phyloP scores from a whole-genome alignment of 805 yeast species.

The Huiozyma naganishii region DNA sequence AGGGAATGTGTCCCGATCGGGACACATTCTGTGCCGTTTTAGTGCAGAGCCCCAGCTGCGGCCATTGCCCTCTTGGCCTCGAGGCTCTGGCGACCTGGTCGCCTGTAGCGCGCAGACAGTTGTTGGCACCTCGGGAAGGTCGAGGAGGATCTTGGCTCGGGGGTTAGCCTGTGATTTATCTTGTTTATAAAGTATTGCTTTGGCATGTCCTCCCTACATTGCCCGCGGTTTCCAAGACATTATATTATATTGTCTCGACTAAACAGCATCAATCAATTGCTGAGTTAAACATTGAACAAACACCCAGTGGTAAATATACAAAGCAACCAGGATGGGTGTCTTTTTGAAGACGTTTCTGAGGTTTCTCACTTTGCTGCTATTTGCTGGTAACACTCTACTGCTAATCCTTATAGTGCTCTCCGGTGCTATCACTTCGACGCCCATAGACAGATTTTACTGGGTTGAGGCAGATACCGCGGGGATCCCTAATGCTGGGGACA shows the following conservation, averaged over 20 bases:
- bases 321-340: neutral
- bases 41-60: no score
- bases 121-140: neutral
- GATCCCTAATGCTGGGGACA: conserved; percentile 37
- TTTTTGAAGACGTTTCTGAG: conserved; percentile 7
- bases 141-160: neutral
- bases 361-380: conserved; percentile 18
- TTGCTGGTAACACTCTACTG: conserved; percentile 35
- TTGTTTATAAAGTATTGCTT: neutral
- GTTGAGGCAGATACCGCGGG: conserved; percentile 53
- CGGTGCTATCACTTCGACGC: conserved; percentile 48
- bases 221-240: neutral
- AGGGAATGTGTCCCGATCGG: neutral
- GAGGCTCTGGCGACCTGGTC: neutral
- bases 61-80: neutral
- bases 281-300: neutral
- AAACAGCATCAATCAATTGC: neutral
- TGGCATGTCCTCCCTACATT: neutral
- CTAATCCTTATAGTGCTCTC: conserved; percentile 52
- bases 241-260: neutral
- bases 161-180: neutral
- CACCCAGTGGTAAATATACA: neutral
- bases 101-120: neutral
- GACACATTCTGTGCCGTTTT: neutral
- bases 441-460: conserved; percentile 62